A percentile compares a stretch with the other conserved stretches of the same genome.
phyloP scores from a whole-genome alignment of 306 rosid species.

The Fragaria vesca region DNA sequence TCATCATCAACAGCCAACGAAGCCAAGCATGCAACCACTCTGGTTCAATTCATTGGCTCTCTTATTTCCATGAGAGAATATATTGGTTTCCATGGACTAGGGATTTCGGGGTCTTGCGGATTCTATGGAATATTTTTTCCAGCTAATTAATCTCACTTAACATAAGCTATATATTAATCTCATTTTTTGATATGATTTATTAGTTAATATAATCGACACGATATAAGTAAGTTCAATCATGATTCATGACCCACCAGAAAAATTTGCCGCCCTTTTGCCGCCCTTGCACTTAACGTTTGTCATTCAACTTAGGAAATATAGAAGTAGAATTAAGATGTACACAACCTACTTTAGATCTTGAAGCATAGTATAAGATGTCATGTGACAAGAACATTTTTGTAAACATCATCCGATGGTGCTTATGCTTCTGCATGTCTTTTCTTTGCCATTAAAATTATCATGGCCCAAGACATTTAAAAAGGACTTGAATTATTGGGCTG shows the following conservation, averaged over 20 bases:
- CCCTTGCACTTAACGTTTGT: neutral
- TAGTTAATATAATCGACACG: neutral
- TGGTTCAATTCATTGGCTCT: neutral
- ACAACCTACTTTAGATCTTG: neutral
- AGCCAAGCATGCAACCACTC: conserved; percentile 4
- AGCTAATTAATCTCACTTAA: neutral
- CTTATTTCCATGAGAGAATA: neutral
- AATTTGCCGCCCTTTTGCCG: neutral
- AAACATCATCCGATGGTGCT: neutral
- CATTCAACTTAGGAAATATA: neutral
- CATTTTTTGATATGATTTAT: no score
- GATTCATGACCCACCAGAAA: neutral
- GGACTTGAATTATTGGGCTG: conserved; percentile 13
- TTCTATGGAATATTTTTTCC: conserved; percentile 6
- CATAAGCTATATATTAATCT: neutral
- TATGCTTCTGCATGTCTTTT: neutral
- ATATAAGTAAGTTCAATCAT: neutral
- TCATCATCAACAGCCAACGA: conserved; percentile 1
- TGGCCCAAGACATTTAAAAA: neutral
- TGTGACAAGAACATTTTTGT: neutral
- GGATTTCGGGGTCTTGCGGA: neutral
- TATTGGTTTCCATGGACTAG: neutral
- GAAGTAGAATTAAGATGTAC: neutral
- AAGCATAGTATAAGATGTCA: neutral
- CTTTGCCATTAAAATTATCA: neutral